Conservation (phyloP, 169 alveolate species). For the Plasmodium inui region DNA sequence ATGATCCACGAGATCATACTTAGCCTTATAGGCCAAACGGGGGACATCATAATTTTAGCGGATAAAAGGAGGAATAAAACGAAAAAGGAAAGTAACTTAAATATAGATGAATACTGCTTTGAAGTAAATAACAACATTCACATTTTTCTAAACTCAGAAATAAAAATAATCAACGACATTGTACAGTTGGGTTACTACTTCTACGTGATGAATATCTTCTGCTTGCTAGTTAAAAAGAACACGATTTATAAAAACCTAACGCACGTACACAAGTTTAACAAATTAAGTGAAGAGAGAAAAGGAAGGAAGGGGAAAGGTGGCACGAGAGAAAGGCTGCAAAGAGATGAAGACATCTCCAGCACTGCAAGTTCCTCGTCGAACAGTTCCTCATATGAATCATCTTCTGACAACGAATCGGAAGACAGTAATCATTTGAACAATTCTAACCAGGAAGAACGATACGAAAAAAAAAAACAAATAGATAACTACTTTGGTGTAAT, state of each 20-base stretch:
- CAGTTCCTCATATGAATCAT: background rate
- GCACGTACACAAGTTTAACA: constrained; percentile 74
- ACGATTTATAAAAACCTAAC: constrained; percentile 67
- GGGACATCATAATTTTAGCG: constrained; percentile 77
- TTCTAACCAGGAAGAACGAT: constrained; percentile 12
- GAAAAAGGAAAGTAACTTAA: constrained; percentile 52
- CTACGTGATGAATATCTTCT: constrained; percentile 66
- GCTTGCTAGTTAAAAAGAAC: constrained; percentile 62
- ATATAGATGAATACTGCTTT: constrained; percentile 71
- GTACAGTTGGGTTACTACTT: constrained; percentile 74
- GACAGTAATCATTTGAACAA: constrained; percentile 16
- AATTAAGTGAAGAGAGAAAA: constrained; percentile 32
- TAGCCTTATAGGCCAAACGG: constrained; percentile 83
- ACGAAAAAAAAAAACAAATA: constrained; percentile 47
- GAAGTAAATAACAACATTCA: constrained; percentile 79
- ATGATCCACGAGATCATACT: constrained; percentile 81
- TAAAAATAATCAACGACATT: constrained; percentile 76
- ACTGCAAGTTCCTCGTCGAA: constrained; percentile 7
- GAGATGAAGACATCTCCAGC: constrained; percentile 8
- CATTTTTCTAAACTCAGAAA: constrained; percentile 74
- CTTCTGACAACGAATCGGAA: constrained; percentile 17
- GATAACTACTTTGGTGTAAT: constrained; percentile 76
- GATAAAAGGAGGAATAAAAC: constrained; percentile 51
- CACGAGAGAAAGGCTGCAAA: constrained; percentile 9
- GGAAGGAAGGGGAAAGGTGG: background rate